These are phyloP conservation scores for Suillus bovinus DNA, from an alignment of 768 basidiomycete species.

Conservation along the genomic window DNA sequence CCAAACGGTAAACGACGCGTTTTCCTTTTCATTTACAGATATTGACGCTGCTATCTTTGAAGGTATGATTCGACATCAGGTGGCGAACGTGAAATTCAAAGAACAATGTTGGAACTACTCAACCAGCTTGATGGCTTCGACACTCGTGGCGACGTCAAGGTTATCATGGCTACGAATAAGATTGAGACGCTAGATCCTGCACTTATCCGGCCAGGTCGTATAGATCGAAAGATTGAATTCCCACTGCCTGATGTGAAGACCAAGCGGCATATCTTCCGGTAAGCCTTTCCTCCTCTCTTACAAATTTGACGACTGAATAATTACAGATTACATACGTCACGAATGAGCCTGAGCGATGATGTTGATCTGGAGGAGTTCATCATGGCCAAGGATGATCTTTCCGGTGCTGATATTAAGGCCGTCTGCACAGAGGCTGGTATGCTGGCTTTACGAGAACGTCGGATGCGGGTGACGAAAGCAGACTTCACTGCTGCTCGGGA, in stretches of 20 bases:
- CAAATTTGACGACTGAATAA: conserved; percentile 11
- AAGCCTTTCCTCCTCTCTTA: conserved; percentile 17
- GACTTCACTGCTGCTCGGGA: conserved; percentile 92
- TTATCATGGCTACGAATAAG: conserved; percentile 99
- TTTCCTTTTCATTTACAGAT: conserved; percentile 1
- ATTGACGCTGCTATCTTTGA: conserved; percentile 9
- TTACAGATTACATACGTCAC: conserved; percentile 81
- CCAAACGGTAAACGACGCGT: conserved; percentile 72
- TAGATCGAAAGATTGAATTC: conserved; percentile 99
- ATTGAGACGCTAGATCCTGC: conserved; percentile 98
- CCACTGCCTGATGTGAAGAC: conserved; percentile 98
- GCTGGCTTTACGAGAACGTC: conserved; percentile 87
- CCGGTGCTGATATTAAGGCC: conserved; percentile 98
- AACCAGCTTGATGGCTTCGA: conserved; percentile 99
- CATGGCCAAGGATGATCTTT: conserved; percentile 92
- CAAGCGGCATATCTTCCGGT: conserved; percentile 98
- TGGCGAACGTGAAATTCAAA: conserved; percentile 98
- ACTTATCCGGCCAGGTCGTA: conserved; percentile 96
- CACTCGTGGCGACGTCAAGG: conserved; percentile 98
- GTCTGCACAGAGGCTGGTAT: conserved; percentile 99
- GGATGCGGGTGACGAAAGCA: conserved; percentile 91
- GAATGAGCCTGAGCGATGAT: conserved; percentile 87
- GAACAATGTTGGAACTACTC: conserved; percentile 97
- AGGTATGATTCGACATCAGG: conserved; percentile 99
- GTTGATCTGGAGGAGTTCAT: conserved; percentile 97